Conservation (phyloP, 805 yeast genomes). For the Kazachstania psychrophila region DNA sequence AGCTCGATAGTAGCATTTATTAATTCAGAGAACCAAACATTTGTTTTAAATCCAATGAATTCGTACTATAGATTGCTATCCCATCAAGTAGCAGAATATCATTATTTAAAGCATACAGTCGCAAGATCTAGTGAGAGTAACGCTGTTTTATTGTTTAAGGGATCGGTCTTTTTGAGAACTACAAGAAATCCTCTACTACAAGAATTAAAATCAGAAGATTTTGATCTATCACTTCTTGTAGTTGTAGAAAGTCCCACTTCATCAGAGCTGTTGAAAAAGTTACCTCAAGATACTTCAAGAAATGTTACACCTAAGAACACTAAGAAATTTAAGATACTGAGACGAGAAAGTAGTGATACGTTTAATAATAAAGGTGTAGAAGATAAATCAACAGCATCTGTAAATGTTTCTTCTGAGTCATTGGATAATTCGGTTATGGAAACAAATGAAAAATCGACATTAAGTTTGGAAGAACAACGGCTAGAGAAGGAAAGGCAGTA, state of each 20-base stretch:
- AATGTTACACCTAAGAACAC: background rate
- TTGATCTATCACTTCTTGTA: no score
- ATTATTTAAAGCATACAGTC: conserved; percentile 47
- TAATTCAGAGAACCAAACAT: conserved; percentile 32
- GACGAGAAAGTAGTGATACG: conserved; percentile 4
- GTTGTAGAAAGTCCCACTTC: no score
- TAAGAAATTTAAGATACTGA: conserved; percentile 6
- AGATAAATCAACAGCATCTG: no score
- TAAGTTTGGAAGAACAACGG: conserved; percentile 6
- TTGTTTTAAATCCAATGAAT: conserved; percentile 46
- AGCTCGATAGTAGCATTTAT: conserved; percentile 39
- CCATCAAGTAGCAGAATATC: conserved; percentile 64
- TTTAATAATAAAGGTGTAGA: background rate
- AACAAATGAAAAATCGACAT: background rate
- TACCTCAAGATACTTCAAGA: background rate
- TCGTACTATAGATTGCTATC: conserved; percentile 59
- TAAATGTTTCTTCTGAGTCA: background rate
- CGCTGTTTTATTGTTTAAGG: conserved; percentile 31
- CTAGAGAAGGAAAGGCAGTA: conserved; percentile 37
- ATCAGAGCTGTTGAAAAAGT: no score
- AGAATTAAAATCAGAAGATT: conserved; percentile 11
- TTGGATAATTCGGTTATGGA: background rate
- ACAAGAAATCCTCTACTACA: conserved; percentile 14
- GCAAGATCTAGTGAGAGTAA: conserved; percentile 36
- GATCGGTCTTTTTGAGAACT: conserved; percentile 16